Evolutionary conservation across 2,329 filamentous ascomycete genomes (phyloP).

Genomic region (Thielaviopsis populi): DNA sequence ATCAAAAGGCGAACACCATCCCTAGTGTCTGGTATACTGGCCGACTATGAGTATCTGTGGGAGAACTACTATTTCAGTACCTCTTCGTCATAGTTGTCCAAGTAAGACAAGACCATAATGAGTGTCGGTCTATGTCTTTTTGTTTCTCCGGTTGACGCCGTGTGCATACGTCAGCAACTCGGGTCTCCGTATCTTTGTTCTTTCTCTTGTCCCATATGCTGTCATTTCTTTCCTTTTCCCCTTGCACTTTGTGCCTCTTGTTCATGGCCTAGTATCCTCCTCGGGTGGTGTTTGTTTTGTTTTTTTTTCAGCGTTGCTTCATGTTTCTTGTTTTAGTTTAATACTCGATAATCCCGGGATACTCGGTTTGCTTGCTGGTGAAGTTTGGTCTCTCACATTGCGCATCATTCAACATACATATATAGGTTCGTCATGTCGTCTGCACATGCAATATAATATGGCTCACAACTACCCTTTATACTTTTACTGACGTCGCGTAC

Average conservation of each 20-base stretch:
- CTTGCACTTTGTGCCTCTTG: not conserved
- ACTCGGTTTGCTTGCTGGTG: not conserved
- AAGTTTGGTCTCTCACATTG: not conserved
- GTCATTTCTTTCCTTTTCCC: not conserved
- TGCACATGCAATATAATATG: not conserved
- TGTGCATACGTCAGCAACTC: too few species aligned
- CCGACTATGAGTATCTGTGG: constrained; percentile 97
- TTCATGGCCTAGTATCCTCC: not conserved
- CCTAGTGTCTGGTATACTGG: constrained; percentile 69
- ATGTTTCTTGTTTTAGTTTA: not conserved
- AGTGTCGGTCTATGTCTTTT: not conserved
- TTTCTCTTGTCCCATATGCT: not conserved
- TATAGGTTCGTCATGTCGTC: not conserved
- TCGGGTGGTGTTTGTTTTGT: not conserved
- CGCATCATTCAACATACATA: not conserved
- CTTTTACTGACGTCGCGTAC: not conserved
- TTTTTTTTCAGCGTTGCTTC: not conserved
- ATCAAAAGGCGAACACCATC: constrained; percentile 64
- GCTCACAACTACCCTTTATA: not conserved
- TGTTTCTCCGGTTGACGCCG: not conserved
- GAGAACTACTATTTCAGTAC: constrained; percentile 89
- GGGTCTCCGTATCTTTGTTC: too few species aligned
- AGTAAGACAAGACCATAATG: constrained; percentile 2
- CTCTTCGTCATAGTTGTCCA: constrained; percentile 27
- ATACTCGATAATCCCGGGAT: not conserved